These are phyloP conservation scores for Chytridium lagenaria DNA, from an alignment of 371 early-diverging fungal species.

Conservation along the genomic window DNA sequence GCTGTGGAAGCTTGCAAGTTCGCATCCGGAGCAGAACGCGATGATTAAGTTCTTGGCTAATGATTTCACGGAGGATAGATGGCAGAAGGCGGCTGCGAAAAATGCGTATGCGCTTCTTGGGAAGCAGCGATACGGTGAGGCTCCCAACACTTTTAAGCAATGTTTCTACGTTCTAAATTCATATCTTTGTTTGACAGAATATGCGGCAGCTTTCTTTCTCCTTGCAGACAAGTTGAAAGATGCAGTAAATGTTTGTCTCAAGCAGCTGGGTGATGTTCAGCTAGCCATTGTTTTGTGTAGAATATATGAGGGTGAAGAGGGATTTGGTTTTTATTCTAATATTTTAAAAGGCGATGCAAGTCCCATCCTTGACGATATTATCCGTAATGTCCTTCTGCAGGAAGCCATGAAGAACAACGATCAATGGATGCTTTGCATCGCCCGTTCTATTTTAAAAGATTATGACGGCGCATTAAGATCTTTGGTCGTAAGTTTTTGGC, in stretches of 20 bases:
- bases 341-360: slow-evolving; percentile 65
- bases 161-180: neutral
- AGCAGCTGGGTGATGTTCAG: slow-evolving; percentile 87
- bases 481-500: slow-evolving; percentile 6
- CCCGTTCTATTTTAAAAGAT: slow-evolving; percentile 68
- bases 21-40: slow-evolving; percentile 83
- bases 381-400: slow-evolving; percentile 58
- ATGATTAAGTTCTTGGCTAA: slow-evolving; percentile 90
- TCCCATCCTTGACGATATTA: slow-evolving; percentile 63
- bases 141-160: slow-evolving; percentile 12
- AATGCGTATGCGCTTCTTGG: slow-evolving; percentile 96
- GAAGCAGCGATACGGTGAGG: slow-evolving; percentile 87
- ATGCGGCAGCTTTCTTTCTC: slow-evolving; percentile 95
- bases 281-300: slow-evolving; percentile 90
- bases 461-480: slow-evolving; percentile 70
- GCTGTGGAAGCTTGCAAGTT: slow-evolving; percentile 85
- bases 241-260: slow-evolving; percentile 89
- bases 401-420: slow-evolving; percentile 62
- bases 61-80: slow-evolving; percentile 84
- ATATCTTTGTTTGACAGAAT: slow-evolving; percentile 54
- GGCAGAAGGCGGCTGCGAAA: slow-evolving; percentile 93
- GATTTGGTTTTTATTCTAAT: neutral
- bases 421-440: slow-evolving; percentile 77
- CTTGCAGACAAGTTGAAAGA: slow-evolving; percentile 85
- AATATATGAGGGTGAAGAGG: slow-evolving; percentile 75